These are phyloP conservation scores for Histomonas meleagridis DNA, from an alignment of 208 protist species.

Conservation along the genomic window DNA sequence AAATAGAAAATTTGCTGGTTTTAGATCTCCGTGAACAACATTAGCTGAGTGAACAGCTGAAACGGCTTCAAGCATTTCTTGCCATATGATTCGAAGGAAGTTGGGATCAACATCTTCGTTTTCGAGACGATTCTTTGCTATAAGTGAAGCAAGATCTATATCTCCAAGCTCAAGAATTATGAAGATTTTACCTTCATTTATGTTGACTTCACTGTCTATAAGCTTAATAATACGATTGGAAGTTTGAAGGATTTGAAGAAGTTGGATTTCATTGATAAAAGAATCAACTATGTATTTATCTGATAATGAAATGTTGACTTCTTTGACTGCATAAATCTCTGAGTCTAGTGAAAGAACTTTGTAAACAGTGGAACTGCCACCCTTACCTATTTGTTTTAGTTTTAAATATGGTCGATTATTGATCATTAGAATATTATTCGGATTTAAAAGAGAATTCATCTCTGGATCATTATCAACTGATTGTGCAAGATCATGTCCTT, in stretches of 20 bases:
- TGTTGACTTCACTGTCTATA: slow-evolving; percentile 38
- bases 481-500: too few species aligned
- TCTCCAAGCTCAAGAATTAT: slow-evolving; percentile 39
- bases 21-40: slow-evolving; percentile 56
- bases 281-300: background rate
- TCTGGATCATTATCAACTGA: too few species aligned
- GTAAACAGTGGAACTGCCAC: slow-evolving; percentile 52
- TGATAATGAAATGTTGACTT: slow-evolving; percentile 17
- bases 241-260: slow-evolving; percentile 42
- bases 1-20: slow-evolving; percentile 60
- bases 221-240: slow-evolving; percentile 48
- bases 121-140: background rate
- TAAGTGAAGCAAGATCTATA: background rate
- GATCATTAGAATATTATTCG: background rate
- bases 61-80: slow-evolving; percentile 54
- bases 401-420: slow-evolving; percentile 39
- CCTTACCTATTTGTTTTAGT: slow-evolving; percentile 45
- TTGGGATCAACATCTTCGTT: slow-evolving; percentile 26
- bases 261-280: slow-evolving; percentile 51
- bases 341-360: slow-evolving; percentile 44
- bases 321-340: slow-evolving; percentile 40
- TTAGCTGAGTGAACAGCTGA: slow-evolving; percentile 49
- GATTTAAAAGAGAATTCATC: too few species aligned
- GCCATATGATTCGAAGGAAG: slow-evolving; percentile 38
- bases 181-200: slow-evolving; percentile 22